These are phyloP conservation scores for Fusarium continuum DNA, from an alignment of 2,329 filamentous ascomycete genomes.

Conservation along the genomic window DNA sequence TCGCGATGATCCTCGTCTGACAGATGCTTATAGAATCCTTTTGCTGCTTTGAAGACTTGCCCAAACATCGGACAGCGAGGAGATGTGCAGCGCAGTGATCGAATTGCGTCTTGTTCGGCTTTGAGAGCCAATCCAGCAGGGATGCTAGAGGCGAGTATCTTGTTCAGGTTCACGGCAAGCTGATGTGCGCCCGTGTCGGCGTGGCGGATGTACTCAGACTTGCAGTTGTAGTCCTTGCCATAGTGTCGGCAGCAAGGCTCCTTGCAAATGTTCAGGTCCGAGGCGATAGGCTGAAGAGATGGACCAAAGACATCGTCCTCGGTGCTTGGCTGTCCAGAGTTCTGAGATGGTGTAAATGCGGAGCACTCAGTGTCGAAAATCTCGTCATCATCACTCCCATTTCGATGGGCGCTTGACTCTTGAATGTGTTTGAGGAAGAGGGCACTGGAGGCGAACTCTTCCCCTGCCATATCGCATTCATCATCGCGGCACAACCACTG, in stretches of 20 bases:
- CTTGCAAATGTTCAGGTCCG: slow-evolving; percentile 1
- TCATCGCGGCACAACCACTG: slow-evolving; percentile 17
- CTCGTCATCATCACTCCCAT: neutral
- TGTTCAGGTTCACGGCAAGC: slow-evolving; percentile 17
- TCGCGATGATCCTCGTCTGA: slow-evolving; percentile 2
- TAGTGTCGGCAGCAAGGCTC: slow-evolving; percentile 33
- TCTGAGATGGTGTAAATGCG: neutral
- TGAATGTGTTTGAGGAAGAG: slow-evolving; percentile 13
- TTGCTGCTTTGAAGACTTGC: slow-evolving; percentile 2
- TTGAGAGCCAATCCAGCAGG: neutral
- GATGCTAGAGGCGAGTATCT: neutral
- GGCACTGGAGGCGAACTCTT: slow-evolving; percentile 1
- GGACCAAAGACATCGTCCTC: neutral
- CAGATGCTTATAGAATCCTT: slow-evolving; percentile 21
- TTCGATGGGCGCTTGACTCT: slow-evolving; percentile 2
- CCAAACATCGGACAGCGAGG: slow-evolving; percentile 17
- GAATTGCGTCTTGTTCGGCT: slow-evolving; percentile 32
- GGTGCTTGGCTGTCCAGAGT: neutral
- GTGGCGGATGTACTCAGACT: slow-evolving; percentile 33
- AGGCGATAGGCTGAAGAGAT: neutral
- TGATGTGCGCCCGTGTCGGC: slow-evolving; percentile 11
- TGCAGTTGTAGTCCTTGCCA: slow-evolving; percentile 23
- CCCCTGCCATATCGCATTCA: slow-evolving; percentile 1
- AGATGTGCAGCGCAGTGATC: slow-evolving; percentile 26
- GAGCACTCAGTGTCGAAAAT: neutral